phyloP scores from a whole-genome alignment of 345 rosid genomes.

The Brassica juncea region DNA sequence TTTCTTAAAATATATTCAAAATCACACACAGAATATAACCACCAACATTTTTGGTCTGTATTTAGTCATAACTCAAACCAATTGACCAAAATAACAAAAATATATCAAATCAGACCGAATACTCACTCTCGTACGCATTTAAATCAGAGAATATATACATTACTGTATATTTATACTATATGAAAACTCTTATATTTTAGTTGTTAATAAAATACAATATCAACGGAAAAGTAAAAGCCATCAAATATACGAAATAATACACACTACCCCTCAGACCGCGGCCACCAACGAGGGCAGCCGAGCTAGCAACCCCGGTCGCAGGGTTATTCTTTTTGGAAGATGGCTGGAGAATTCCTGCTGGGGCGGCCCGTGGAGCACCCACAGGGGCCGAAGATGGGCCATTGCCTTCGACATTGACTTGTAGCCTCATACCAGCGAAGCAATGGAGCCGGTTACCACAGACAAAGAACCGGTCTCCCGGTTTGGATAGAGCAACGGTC shows the following conservation, averaged over 20 bases:
- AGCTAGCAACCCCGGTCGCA: background rate
- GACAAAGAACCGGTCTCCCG: constrained; percentile 62
- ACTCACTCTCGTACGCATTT: background rate
- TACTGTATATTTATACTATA: background rate
- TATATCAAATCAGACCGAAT: background rate
- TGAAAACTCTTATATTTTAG: background rate
- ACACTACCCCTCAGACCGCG: background rate
- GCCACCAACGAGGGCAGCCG: background rate
- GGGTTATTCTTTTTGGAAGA: background rate
- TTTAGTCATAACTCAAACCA: background rate
- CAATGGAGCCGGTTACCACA: constrained; percentile 70
- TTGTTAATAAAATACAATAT: background rate
- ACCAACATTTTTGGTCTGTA: background rate
- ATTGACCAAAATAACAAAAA: background rate
- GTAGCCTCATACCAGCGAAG: constrained; percentile 84
- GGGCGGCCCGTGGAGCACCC: constrained; percentile 46
- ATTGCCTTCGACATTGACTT: constrained; percentile 48
- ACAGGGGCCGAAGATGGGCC: constrained; percentile 55
- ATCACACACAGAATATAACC: background rate
- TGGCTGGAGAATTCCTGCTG: background rate
- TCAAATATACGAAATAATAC: background rate
- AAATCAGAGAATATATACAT: background rate
- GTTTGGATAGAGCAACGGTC: constrained; percentile 55
- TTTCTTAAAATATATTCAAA: no score
- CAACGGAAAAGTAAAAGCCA: background rate